Base-by-base conservation (phyloP, 2,329 filamentous ascomycete species). In the Aureobasidium zeae region DNA sequence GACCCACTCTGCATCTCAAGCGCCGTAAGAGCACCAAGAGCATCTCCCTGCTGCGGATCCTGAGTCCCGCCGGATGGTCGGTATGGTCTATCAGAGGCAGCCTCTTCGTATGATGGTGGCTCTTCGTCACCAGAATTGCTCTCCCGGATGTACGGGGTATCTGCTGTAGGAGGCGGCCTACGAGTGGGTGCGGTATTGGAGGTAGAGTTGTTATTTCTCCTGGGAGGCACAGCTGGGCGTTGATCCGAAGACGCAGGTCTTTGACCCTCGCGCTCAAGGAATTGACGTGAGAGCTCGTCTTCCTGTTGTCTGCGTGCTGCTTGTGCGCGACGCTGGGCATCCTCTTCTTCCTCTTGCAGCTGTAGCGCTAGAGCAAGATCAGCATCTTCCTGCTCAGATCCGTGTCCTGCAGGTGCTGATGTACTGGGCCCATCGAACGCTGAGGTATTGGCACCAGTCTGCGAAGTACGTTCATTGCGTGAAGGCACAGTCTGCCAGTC, bases 341-440 rank as follows among this genome's bases (percentile, higher is more conserved):
- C 80, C 51, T 95, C 86, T 61, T 96, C 89, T 59, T 94, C 87
- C 56, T 96, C 91, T 59, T 96, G 89, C 1, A 95, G 73, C 57
- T 96, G 91, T 5, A 98, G 70, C 0, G 89, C 88, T 3, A 96
- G 72, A 0, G 91, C 91, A 21, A 95, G 65, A 48, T 91, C 85
- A 42, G 74, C 79, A 48, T 88, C 79, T 55, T 95, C 88, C 63
- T 95, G 69, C 78, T 67, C 93, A 74, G 64, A 81, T 71, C 71
- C 64, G 49, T 51, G 20, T 31, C 28, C 24, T 12, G 48, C 16
- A 28, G 49, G 26, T 28, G 48, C 34, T 34, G 30, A 34, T 10
- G 21, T 21, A 11, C 17, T 21, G 6, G 31, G 12, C 10, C 31
- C 19, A 6, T 20, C 15, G 10, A 26, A 9, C 21, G 20, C 6